Evolutionary conservation across 2,329 filamentous ascomycete genomes (phyloP), one percentile per base, ranked within the genome.

Genomic region (Calonectria pseudoreteaudii): DNA sequence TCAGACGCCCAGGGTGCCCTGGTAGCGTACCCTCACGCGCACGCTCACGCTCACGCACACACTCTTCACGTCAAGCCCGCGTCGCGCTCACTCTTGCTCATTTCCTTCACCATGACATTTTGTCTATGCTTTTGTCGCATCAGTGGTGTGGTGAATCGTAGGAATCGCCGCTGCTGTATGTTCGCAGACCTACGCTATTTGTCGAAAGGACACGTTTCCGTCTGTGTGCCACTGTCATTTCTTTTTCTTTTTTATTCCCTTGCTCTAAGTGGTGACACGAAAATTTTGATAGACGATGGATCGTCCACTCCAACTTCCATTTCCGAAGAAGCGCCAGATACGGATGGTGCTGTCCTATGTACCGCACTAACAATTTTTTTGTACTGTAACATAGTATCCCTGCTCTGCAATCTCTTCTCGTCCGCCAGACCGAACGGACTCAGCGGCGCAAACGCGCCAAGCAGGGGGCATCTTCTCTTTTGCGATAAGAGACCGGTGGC

Each of bases 361-460:
- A 85, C 78, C 81, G 56, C 83, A 74, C 78, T 86, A 86, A 86
- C 84, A 85, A 85, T 85, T 84, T 80, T 62, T 66, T 67, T 50
- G 65, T 74, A 60, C 47, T 36, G 52, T 26, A 36, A 78, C 77
- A 70, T 23, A 31, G 58, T 50, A 56, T 47, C 47, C 72, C 71
- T 60, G 53, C 60, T 28, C 60, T 75, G 71, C 60, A 68, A 75
- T 66, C 53, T 64, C 53, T 67, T 70, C 75, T 67, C 71, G 50
- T 72, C 71, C 50, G 68, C 68, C 72, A 64, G 58, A 66, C 53
- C 64, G 70, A 67, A 49, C 60, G 28, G 49, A 14, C 53, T 3
- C 38, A 31, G 50, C 44, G 14, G 52, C 30, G 64, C 26, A 70
- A 73, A 60, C 68, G 65, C 74, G 60, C 68, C 62, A 71, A 65